Conservation (phyloP, 2,329 filamentous ascomycete species). For the Chaetothyriales sp. region DNA sequence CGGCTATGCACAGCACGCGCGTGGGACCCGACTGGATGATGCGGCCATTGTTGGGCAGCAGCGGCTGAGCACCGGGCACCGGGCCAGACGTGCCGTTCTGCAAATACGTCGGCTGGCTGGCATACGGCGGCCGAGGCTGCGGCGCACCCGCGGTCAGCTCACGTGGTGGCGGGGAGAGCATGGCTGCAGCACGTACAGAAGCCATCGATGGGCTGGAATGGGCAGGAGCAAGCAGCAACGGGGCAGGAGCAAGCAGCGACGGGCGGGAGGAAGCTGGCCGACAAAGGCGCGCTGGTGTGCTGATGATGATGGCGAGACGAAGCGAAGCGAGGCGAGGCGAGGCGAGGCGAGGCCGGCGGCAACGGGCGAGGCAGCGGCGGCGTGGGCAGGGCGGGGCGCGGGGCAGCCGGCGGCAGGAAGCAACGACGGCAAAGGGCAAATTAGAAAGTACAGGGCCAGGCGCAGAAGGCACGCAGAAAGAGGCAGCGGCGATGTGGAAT, state of each 20-base stretch:
- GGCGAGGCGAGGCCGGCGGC: no score
- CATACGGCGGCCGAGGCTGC: neutral
- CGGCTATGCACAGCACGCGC: constrained; percentile 37
- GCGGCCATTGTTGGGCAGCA: constrained; percentile 38
- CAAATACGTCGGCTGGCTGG: constrained; percentile 20
- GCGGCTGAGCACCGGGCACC: constrained; percentile 33
- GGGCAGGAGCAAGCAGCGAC: no score
- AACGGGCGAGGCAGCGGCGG: no score
- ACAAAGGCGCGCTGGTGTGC: neutral
- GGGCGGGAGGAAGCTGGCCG: neutral
- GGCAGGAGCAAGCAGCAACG: no score
- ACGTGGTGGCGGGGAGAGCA: neutral
- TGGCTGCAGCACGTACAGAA: neutral
- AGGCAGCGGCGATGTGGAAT: neutral
- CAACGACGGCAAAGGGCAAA: neutral
- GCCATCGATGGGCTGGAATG: neutral
- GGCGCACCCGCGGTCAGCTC: neutral
- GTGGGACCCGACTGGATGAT: constrained; percentile 35
- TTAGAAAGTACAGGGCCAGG: neutral
- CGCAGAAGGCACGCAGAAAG: neutral
- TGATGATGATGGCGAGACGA: no score
- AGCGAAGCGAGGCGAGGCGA: no score
- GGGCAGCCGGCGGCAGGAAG: neutral
- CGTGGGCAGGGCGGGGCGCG: no score
- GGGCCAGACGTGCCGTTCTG: constrained; percentile 34